Percentiles rank a stretch among this genome's conserved stretches.
phyloP scores from a whole-genome alignment of 176 grass and related monocot species.

The Aegilops tauschii region DNA sequence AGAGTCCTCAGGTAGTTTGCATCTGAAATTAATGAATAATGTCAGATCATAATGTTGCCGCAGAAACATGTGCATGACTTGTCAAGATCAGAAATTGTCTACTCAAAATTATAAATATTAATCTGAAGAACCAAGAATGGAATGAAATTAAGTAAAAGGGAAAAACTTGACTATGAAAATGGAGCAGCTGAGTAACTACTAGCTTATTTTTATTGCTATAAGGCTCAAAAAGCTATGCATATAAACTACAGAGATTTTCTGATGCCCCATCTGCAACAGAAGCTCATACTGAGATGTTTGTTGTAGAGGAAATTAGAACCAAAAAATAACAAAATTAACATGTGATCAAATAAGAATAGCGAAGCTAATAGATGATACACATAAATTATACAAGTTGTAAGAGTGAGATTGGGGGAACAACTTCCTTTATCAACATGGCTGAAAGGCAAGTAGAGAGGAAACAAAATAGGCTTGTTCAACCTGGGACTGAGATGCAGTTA shows the following conservation, averaged over 20 bases:
- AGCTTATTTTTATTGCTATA: not conserved
- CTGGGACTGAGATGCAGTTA: not conserved
- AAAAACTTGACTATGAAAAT: conserved; percentile 3
- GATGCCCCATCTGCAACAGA: not conserved
- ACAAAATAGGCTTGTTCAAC: not conserved
- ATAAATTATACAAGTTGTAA: not conserved
- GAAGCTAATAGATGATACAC: not conserved
- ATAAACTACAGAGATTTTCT: not conserved
- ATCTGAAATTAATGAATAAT: conserved; percentile 65
- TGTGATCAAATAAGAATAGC: not conserved
- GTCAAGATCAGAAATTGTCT: not conserved
- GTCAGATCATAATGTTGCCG: conserved; percentile 19
- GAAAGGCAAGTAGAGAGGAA: not conserved
- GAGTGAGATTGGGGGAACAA: not conserved
- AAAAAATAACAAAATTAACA: not conserved
- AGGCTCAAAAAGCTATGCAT: not conserved
- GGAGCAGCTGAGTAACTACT: conserved; percentile 2
- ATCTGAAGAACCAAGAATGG: conserved; percentile 11
- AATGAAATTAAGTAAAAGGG: not conserved
- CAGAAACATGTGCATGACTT: not conserved
- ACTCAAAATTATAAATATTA: conserved; percentile 2
- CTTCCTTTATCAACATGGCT: conserved; percentile 4
- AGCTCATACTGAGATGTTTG: not conserved
- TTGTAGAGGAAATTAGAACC: not conserved
- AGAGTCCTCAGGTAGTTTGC: conserved; percentile 83